Evolutionary conservation across 2,329 filamentous ascomycete genomes (phyloP), one percentile per base, ranked within the genome.

Genomic region (Fusarium sp.): DNA sequence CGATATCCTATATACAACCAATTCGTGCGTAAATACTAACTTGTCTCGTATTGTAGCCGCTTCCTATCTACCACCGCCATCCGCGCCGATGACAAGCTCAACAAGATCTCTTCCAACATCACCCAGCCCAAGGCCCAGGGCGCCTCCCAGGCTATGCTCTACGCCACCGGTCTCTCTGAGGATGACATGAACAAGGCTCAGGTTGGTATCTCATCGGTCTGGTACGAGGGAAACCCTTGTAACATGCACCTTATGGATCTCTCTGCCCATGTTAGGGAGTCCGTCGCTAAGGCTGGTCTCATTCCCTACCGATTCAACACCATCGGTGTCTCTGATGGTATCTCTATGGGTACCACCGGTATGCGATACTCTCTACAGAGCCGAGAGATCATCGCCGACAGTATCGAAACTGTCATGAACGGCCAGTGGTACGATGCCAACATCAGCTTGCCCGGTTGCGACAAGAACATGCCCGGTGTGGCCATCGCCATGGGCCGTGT

Each of bases 341-440:
- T 99, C 76, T 97, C 94, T 76, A 99, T 99, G 96, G 96, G 96
- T 54, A 99, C 96, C 50, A 93, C 91, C 38, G 96, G 97, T 75
- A 99, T 99, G 96, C 89, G 95, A 69, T 98, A 94, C 84, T 96
- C 92, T 59, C 86, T 98, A 55, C 96, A 98, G 85, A 97, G 93
- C 74, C 89, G 96, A 80, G 96, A 99, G 82, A 89, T 99, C 77
- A 99, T 99, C 76, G 96, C 96, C 77, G 96, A 99, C 83, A 97
- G 93, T 68, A 97, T 99, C 77, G 96, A 99, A 87, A 98, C 96
- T 8, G 96, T 99, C 76, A 99, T 98, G 95, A 92, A 94, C 73
- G 96, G 94, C 18, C 96, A 99, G 83, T 98, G 95, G 94, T 98
- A 99, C 80, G 96, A 99, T 81, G 95, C 90, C 74, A 98, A 98